These are phyloP conservation scores for Diutina ranongensis DNA, from an alignment of 1,139 yeast genomes.

Conservation along the genomic window DNA sequence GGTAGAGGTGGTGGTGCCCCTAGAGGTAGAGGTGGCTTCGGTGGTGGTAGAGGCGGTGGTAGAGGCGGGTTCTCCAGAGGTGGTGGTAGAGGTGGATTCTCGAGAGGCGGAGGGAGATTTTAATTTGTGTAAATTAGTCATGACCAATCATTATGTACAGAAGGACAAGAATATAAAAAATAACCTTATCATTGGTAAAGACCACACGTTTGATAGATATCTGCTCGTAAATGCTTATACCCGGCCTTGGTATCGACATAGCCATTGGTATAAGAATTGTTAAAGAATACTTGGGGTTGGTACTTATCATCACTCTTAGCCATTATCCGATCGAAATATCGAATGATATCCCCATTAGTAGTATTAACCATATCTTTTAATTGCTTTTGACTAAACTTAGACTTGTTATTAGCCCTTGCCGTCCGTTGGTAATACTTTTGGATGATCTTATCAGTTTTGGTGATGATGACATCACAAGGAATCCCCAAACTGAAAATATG, in stretches of 20 bases:
- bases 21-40: neutral
- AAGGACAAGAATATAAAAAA: too few species aligned
- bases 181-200: too few species aligned
- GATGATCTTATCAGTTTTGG: conserved; percentile 55
- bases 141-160: conserved; percentile 3
- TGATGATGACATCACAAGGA: conserved; percentile 63
- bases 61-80: conserved; percentile 33
- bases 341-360: conserved; percentile 17
- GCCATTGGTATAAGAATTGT: conserved; percentile 19
- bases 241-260: conserved; percentile 19
- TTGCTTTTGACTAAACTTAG: neutral
- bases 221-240: conserved; percentile 21
- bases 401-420: neutral
- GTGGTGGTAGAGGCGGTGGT: conserved; percentile 9
- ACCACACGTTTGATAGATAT: neutral
- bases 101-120: conserved; percentile 18
- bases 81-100: conserved; percentile 34
- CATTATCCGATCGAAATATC: conserved; percentile 16
- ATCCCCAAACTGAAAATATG: conserved; percentile 43
- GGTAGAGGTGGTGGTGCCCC: conserved; percentile 23
- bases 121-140: conserved; percentile 1
- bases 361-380: conserved; percentile 2
- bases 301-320: conserved; percentile 16
- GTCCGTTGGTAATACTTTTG: conserved; percentile 11
- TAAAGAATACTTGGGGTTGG: conserved; percentile 24